These are phyloP conservation scores for Syncephalastrum contaminatum DNA, from an alignment of 371 early-diverging fungal genomes.

Conservation along the genomic window DNA sequence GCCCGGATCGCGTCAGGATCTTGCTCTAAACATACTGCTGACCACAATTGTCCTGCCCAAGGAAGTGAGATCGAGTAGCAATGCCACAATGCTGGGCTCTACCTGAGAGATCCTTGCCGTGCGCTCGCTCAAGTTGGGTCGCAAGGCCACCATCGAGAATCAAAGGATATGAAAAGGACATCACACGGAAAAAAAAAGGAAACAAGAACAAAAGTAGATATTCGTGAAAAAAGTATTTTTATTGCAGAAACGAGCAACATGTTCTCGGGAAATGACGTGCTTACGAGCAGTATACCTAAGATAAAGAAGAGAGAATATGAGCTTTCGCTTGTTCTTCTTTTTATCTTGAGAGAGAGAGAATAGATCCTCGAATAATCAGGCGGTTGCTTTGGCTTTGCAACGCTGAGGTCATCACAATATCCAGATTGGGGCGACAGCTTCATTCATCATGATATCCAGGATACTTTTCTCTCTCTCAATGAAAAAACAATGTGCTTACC, in stretches of 20 bases:
- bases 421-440: too few relatives aligned
- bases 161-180: slow-evolving; percentile 33
- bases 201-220: neutral
- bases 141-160: slow-evolving; percentile 56
- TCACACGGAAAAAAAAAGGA: neutral
- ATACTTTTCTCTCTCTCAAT: too few relatives aligned
- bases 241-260: neutral
- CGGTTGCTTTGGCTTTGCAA: too few relatives aligned
- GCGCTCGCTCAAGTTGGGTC: slow-evolving; percentile 41
- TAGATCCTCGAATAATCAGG: too few relatives aligned
- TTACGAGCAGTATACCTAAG: neutral
- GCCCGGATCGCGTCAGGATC: slow-evolving; percentile 48
- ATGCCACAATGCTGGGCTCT: neutral
- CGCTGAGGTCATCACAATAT: too few relatives aligned
- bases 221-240: neutral
- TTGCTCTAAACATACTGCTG: slow-evolving; percentile 39
- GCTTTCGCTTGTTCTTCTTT: neutral
- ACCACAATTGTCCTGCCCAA: slow-evolving; percentile 33
- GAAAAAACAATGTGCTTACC: too few relatives aligned
- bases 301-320: slow-evolving; percentile 1
- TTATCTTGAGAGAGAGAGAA: neutral
- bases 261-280: neutral
- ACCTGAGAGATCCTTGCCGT: slow-evolving; percentile 41
- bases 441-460: too few relatives aligned
- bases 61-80: neutral